These are phyloP conservation scores for Volvox reticuliferus DNA, from an alignment of 139 green algal species.

Conservation along the genomic window DNA sequence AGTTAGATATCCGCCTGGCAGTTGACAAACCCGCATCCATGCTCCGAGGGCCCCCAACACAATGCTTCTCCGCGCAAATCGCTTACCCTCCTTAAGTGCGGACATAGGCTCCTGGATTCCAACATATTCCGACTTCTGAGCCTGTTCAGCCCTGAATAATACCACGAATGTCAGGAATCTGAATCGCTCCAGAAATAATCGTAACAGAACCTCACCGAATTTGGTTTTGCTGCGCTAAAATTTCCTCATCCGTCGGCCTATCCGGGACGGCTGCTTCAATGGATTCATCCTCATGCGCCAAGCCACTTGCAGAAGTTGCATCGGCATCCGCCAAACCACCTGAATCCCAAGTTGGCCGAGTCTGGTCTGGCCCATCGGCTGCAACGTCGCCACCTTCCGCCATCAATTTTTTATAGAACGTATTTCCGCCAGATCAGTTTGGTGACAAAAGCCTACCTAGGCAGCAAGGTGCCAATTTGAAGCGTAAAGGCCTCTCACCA, in stretches of 20 bases:
- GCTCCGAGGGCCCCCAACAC: no score
- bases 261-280: neutral
- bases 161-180: neutral
- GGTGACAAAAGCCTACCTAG: no score
- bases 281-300: neutral
- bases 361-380: constrained; percentile 9
- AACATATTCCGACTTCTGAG: constrained; percentile 60
- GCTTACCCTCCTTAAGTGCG: constrained; percentile 60
- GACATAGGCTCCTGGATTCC: constrained; percentile 63
- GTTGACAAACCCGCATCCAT: no score
- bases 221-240: constrained; percentile 35
- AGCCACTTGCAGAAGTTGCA: neutral
- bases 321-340: neutral
- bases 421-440: no score
- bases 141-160: constrained; percentile 16
- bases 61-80: no score
- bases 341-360: constrained; percentile 12
- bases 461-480: no score
- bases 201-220: constrained; percentile 13
- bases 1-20: no score
- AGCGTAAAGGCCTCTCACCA: no score
- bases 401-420: neutral
- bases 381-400: neutral
- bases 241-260: constrained; percentile 29
- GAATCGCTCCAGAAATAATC: neutral